phyloP scores from a whole-genome alignment of 2,329 filamentous ascomycete species.

The Paecilomyces dactylethromorphus region DNA sequence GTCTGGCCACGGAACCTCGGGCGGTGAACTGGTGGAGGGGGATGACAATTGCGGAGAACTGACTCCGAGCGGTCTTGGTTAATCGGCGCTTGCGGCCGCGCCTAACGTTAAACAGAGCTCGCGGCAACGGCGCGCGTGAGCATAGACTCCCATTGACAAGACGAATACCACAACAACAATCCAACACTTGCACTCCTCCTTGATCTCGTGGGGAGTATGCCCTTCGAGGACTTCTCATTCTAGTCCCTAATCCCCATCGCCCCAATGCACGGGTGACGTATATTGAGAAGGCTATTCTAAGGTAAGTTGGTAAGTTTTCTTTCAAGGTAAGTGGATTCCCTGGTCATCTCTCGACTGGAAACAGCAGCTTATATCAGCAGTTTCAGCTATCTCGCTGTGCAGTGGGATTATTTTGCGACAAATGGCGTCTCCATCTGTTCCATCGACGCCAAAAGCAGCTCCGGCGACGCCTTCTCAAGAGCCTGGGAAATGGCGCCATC shows the following conservation, averaged over 20 bases:
- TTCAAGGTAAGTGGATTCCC: constrained; percentile 1
- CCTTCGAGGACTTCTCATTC: neutral
- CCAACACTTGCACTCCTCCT: neutral
- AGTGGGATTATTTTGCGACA: constrained; percentile 2
- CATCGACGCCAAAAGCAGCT: constrained; percentile 35
- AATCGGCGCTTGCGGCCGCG: neutral
- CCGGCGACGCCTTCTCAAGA: constrained; percentile 26
- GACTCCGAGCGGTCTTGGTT: too few relatives aligned
- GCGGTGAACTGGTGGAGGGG: neutral
- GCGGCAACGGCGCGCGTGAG: neutral
- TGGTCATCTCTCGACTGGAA: neutral
- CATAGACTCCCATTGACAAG: neutral
- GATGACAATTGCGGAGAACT: neutral
- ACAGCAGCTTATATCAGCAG: neutral
- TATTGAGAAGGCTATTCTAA: neutral
- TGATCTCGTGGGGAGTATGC: neutral
- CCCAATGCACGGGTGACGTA: neutral
- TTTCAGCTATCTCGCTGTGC: neutral
- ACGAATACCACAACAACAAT: neutral
- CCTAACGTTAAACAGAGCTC: neutral
- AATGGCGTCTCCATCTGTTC: constrained; percentile 33
- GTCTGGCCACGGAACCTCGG: neutral
- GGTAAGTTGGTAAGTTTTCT: constrained; percentile 14
- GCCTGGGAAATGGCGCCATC: constrained; percentile 84
- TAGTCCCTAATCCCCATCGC: neutral